Conservation (phyloP, 805 yeast genomes). For the Yueomyces sinensis region DNA sequence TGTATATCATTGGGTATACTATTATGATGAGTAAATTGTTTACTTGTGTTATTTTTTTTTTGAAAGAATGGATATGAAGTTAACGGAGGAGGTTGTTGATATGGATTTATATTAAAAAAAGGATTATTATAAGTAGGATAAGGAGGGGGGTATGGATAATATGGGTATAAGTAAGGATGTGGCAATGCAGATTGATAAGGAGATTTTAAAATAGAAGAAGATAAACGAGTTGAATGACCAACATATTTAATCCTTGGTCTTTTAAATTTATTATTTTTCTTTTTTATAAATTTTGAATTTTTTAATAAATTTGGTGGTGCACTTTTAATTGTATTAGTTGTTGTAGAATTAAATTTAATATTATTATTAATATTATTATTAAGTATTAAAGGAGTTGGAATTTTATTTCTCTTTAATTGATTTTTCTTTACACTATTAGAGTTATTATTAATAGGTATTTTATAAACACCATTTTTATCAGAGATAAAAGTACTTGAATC, state of each 20-base stretch:
- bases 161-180: too few species aligned
- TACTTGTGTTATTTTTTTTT: too few species aligned
- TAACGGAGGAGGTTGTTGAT: too few species aligned
- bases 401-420: constrained; percentile 14
- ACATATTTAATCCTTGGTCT: constrained; percentile 20
- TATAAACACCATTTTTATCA: background rate
- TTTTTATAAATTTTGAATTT: background rate
- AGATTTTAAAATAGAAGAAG: too few species aligned
- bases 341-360: background rate
- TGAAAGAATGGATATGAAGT: too few species aligned
- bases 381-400: constrained; percentile 18
- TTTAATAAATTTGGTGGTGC: constrained; percentile 16
- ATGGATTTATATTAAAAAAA: too few species aligned
- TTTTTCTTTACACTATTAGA: background rate
- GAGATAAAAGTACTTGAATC: background rate
- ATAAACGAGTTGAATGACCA: too few species aligned
- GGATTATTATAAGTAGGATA: too few species aligned
- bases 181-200: too few species aligned
- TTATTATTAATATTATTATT: background rate
- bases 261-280: background rate
- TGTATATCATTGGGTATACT: background rate
- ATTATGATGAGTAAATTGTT: too few species aligned
- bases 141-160: too few species aligned
- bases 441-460: background rate
- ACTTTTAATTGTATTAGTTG: constrained; percentile 4